Base-by-base conservation (phyloP, 2,329 filamentous ascomycete species). In the Rhinocladiella mackenziei region DNA sequence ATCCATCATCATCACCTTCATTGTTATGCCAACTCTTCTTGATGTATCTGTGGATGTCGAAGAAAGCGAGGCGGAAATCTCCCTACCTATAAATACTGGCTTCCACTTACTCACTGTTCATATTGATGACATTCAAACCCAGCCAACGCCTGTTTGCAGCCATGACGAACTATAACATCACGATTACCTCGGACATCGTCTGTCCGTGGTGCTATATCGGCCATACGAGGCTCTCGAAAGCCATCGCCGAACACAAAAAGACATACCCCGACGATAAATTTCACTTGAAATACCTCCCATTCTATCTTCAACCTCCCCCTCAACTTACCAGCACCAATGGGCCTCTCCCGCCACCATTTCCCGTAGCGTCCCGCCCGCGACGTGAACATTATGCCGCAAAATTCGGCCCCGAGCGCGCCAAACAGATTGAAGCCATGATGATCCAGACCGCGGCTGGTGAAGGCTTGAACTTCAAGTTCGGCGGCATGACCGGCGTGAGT, bases 111-210 rank as follows among this genome's bases (percentile, higher is more conserved):
- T n/a, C n/a, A n/a, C n/a, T n/a, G n/a, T n/a, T n/a, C n/a, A 39
- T n/a, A 18, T 42, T 37, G n/a, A 48, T 53, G 50, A 39, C 19
- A 13, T 47, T 53, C 13, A 25, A 10, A 10, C 43, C 39, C 6
- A 53, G 31, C 14, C 37, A 29, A 3, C 41, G 22, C 29, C 40
- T 45, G 15, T 8, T 46, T 17, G 23, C 43, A 20, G 31, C 33
- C 32, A 89, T 89, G 85, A 79, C 82, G 14, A 78, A 80, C 58
- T 86, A 89, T 70, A 77, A 80, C 50, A 84, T 94, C 65, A 79
- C 83, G 47, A 78, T 88, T 60, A 80, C 89, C 46, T 86, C 78
- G n/a, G 89, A 94, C 67, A 85, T 80, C 2, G 77, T 92, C 56
- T 94, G 87, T 26, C 45, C 45, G 26, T 78, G 71, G 58, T 85